Evolutionary conservation across 2,329 filamentous ascomycete species (phyloP), one percentile per base, ranked within the genome.

Genomic region (Diaporthe sp.): DNA sequence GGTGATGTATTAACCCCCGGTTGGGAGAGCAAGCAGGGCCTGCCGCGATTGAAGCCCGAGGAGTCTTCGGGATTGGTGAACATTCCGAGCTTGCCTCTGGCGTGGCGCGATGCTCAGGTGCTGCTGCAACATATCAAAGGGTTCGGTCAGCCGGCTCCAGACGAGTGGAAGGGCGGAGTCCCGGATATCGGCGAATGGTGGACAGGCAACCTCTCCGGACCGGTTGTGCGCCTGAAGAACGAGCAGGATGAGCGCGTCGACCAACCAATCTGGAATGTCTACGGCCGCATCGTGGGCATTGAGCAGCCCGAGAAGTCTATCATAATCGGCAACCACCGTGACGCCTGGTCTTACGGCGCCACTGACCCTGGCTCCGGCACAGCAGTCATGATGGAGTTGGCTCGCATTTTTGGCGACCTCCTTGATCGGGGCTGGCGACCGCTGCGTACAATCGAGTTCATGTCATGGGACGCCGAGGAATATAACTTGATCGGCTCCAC

Each of bases 401-500:
- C 94, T 31, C 92, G 94, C 60, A 92, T 98, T 67, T 94, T 99
- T 80, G 95, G 95, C 55, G 92, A 95, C 78, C 89, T 98, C 22
- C 88, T 92, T 31, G 84, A 88, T 22, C 90, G 92, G 75, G 96
- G 96, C 72, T 99, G 97, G 97, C 90, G 94, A 37, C 97, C 97
- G 1, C 88, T 98, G 22, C 93, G 97, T n/a, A 97, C 95, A 4
- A 98, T 99, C 78, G 94, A 98, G 83, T 98, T 99, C 83, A 95
- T 96, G 81, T 98, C 95, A 46, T 99, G 97, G 97, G 97, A 99
- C 83, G 97, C 91, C 5, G 93, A 93, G 79, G 95, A 96, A 84
- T 98, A 98, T 86, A 98, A 98, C 84, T 87, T 97, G 61, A 94
- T 98, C 75, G 97, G 97, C 12, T 98, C 95, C 15, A 98, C 97